These are phyloP conservation scores for Stylosanthes scabra DNA, from an alignment of 331 rosid genomes.

Conservation along the genomic window DNA sequence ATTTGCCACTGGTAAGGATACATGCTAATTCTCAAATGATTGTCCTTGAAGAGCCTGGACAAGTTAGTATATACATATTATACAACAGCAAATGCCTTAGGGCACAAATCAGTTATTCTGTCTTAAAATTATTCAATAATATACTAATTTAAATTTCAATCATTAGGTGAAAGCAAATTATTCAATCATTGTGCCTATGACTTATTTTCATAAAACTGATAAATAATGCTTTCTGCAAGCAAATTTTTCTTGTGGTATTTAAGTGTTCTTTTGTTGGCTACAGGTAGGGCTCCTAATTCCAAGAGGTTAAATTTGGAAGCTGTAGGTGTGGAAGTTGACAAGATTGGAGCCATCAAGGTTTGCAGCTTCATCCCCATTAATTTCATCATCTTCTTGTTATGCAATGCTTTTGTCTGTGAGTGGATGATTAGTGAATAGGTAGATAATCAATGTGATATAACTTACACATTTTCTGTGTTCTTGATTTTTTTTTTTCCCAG, in stretches of 20 bases:
- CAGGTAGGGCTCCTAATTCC: conserved; percentile 89
- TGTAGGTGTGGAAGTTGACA: conserved; percentile 81
- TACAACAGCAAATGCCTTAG: conserved; percentile 1
- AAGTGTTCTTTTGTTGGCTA: conserved; percentile 32
- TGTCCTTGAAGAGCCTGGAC: background rate
- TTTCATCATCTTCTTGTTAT: background rate
- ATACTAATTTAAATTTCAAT: too few relatives aligned
- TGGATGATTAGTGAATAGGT: background rate
- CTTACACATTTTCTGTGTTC: background rate
- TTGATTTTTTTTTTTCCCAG: conserved; percentile 47
- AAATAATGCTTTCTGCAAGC: conserved; percentile 19
- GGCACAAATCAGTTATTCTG: background rate
- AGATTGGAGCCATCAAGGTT: conserved; percentile 83
- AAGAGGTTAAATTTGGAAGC: conserved; percentile 91
- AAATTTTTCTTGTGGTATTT: conserved; percentile 16
- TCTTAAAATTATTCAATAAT: too few relatives aligned
- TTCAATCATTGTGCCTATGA: too few relatives aligned
- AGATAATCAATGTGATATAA: conserved; percentile 21
- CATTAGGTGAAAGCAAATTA: background rate
- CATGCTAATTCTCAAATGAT: conserved; percentile 2
- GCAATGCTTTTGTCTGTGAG: conserved; percentile 19
- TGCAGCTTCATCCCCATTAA: conserved; percentile 12
- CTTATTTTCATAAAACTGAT: background rate
- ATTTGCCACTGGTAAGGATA: conserved; percentile 88
- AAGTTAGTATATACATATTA: background rate